phyloP scores from a whole-genome alignment of 2,329 filamentous ascomycete genomes.

The Ophiostoma quercus region DNA sequence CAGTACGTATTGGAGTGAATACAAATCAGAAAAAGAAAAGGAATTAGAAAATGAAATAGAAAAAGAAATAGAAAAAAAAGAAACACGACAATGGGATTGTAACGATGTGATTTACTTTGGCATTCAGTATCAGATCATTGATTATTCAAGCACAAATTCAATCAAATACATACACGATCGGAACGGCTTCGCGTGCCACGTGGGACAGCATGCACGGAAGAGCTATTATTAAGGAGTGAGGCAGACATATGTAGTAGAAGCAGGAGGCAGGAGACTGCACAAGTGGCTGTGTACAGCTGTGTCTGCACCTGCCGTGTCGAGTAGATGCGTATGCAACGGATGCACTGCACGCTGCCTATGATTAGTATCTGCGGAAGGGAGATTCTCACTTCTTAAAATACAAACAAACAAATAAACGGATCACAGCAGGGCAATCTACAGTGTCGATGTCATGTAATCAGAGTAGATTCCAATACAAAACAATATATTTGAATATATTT shows the following conservation, averaged over 20 bases:
- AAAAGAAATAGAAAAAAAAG: background rate
- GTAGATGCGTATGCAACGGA: background rate
- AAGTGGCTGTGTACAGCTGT: background rate
- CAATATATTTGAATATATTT: background rate
- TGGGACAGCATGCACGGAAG: slow-evolving; percentile 21
- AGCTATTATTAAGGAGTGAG: background rate
- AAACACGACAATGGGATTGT: background rate
- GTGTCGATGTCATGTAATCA: background rate
- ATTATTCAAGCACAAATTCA: no score
- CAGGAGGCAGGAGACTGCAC: background rate
- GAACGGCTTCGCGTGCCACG: slow-evolving; percentile 24
- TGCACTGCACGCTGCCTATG: background rate
- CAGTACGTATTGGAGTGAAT: background rate
- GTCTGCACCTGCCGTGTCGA: background rate
- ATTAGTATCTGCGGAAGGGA: no score
- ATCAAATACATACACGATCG: background rate
- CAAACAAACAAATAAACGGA: no score
- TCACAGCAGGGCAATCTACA: background rate
- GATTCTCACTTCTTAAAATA: no score
- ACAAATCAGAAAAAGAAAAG: background rate
- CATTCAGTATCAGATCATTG: no score
- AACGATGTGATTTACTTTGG: no score
- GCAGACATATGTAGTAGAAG: background rate
- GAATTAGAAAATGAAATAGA: background rate
- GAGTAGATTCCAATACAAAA: no score